Conservation (phyloP, 208 protist genomes). For the Leptomonas pyrrhocoris region DNA sequence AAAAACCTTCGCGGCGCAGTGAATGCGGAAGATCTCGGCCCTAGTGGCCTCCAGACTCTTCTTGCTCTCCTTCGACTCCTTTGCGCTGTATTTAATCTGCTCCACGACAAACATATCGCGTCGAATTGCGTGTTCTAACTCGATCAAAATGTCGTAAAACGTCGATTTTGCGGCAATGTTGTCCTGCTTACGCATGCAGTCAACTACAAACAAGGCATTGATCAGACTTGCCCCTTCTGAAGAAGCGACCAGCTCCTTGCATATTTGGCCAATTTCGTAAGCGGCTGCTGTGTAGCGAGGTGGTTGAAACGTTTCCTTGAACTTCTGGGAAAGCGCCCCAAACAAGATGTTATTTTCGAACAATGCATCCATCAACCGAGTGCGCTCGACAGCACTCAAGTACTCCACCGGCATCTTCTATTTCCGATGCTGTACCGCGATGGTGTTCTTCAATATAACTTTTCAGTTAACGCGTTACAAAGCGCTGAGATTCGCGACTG, state of each 20-base stretch:
- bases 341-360: slow-evolving; percentile 47
- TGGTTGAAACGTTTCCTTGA: slow-evolving; percentile 55
- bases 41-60: slow-evolving; percentile 60
- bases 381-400: slow-evolving; percentile 26
- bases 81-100: slow-evolving; percentile 76
- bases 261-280: slow-evolving; percentile 39
- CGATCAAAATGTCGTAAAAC: slow-evolving; percentile 68
- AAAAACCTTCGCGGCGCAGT: slow-evolving; percentile 70
- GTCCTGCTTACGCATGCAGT: slow-evolving; percentile 60
- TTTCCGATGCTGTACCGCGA: background rate
- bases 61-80: slow-evolving; percentile 71
- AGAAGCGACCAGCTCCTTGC: slow-evolving; percentile 49
- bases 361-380: slow-evolving; percentile 31
- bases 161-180: slow-evolving; percentile 55
- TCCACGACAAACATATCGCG: slow-evolving; percentile 69
- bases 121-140: slow-evolving; percentile 65
- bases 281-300: slow-evolving; percentile 43
- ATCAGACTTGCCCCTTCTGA: slow-evolving; percentile 55
- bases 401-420: slow-evolving; percentile 27
- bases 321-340: slow-evolving; percentile 48
- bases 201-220: slow-evolving; percentile 53
- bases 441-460: background rate
- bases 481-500: too few species aligned
- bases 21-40: slow-evolving; percentile 68
- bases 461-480: too few species aligned